Base-by-base conservation (phyloP, 2,329 filamentous ascomycete species). In the Aspergillus fischeri region DNA sequence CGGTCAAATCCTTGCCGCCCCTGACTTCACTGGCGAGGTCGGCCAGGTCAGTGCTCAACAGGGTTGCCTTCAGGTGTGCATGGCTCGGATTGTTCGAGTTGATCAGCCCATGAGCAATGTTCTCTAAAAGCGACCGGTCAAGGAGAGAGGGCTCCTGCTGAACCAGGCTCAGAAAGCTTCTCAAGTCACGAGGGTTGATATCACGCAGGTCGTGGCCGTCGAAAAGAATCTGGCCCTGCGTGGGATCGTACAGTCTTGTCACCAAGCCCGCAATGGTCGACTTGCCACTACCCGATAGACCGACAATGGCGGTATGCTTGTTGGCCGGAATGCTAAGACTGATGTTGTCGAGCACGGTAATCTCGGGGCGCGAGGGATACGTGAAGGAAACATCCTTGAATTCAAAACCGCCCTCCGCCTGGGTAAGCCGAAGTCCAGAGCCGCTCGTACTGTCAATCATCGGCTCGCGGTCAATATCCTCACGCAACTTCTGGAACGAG, bases 81-180 rank as follows among this genome's bases (percentile, higher is more conserved):
- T 71, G 68, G 20, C 20, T 56, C 0, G 68, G 62, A 41, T 70
- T 66, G 49, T 63, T 69, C 0, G 68, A 70, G 54, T 83, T 63
- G 69, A 78, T 70, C 11, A 83, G 67, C 1, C 81, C 81, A 47
- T 78, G 70, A 1, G 77, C 78, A 52, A 97, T 94, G 72, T 96
- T 96, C 50, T 90, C 83, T 68, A 83, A 90, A 62, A 96, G 92
- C 0, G 90, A 90, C 0, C 88, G 91, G 54, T 86, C 86, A 69
- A 96, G 96, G 0, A 96, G 81, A 0, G 89, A 87, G 0, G 92
- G 91, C 67, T 97, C 92, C 70, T 96, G 65, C 55, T 72, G 66
- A 2, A 68, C 66, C 25, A 68, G 52, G 20, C 65, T 57, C 17
- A 68, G 45, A n/a, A 64, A 58, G 25, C 63, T 51, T 52, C 70